Evolutionary conservation across 129 eudicot genomes (phyloP).

Genomic region (Sambucus nigra): DNA sequence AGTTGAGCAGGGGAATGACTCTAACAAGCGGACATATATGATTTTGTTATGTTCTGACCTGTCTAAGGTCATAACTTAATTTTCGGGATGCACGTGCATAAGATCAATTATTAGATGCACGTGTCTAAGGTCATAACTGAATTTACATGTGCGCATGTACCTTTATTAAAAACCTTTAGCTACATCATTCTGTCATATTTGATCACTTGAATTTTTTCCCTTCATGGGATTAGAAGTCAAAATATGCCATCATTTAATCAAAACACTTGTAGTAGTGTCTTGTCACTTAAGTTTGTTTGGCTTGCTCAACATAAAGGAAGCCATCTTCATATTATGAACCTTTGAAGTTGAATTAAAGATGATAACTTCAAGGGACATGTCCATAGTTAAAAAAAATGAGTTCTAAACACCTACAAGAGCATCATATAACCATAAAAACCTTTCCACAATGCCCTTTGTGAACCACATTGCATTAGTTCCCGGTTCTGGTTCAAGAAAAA

Average conservation of each 20-base stretch:
- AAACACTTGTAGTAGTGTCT: not conserved
- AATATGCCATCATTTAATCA: not conserved
- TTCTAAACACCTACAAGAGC: not conserved
- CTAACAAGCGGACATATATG: too few relatives aligned
- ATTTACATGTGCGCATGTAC: not conserved
- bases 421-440: slow-evolving; percentile 33
- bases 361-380: not conserved
- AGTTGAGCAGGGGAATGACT: too few relatives aligned
- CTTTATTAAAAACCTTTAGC: too few relatives aligned
- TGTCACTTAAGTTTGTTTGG: too few relatives aligned
- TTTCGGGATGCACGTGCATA: too few relatives aligned
- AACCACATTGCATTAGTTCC: slow-evolving; percentile 65
- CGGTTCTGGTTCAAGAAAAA: slow-evolving; percentile 60
- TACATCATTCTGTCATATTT: too few relatives aligned
- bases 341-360: too few relatives aligned
- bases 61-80: too few relatives aligned
- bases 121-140: too few relatives aligned
- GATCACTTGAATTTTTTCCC: not conserved
- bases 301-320: not conserved
- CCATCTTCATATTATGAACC: not conserved
- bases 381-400: not conserved
- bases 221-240: too few relatives aligned
- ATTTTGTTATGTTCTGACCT: too few relatives aligned
- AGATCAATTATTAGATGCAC: too few relatives aligned
- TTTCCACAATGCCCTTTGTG: slow-evolving; percentile 80